Evolutionary conservation across 371 early-diverging fungal species (phyloP).

Genomic region (Nematocida ironsii): DNA sequence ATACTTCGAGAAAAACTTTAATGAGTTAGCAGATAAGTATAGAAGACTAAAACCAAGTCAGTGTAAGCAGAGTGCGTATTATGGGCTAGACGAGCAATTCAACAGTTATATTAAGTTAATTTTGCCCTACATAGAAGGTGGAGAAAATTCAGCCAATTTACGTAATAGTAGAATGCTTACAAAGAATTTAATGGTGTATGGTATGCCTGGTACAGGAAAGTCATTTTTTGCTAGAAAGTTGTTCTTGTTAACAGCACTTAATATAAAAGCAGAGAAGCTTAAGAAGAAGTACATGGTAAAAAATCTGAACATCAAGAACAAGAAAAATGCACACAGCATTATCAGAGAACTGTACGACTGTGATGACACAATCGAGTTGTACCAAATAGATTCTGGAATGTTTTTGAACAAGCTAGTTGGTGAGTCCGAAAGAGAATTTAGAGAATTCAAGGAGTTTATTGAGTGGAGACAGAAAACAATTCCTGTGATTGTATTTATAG

Average conservation of each 20-base stretch:
- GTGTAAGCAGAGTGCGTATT: slow-evolving; percentile 25
- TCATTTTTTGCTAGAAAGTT: slow-evolving; percentile 62
- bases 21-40: background rate
- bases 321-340: background rate
- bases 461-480: slow-evolving; percentile 36
- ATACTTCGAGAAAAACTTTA: slow-evolving; percentile 14
- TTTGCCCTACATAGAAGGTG: slow-evolving; percentile 1
- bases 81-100: slow-evolving; percentile 36
- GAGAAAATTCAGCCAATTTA: slow-evolving; percentile 10
- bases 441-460: slow-evolving; percentile 51
- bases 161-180: background rate
- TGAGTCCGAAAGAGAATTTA: slow-evolving; percentile 58
- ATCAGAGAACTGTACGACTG: slow-evolving; percentile 47
- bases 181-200: slow-evolving; percentile 63
- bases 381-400: slow-evolving; percentile 46
- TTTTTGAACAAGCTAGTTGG: slow-evolving; percentile 65
- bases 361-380: slow-evolving; percentile 53
- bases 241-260: slow-evolving; percentile 44
- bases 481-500: slow-evolving; percentile 62
- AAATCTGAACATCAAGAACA: slow-evolving; percentile 11
- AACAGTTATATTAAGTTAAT: slow-evolving; percentile 21
- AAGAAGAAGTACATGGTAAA: slow-evolving; percentile 16
- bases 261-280: slow-evolving; percentile 45
- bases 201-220: slow-evolving; percentile 68
- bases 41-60: slow-evolving; percentile 23